Conservation (phyloP, 495 filamentous ascomycete species). For the Xylaria venustula region DNA sequence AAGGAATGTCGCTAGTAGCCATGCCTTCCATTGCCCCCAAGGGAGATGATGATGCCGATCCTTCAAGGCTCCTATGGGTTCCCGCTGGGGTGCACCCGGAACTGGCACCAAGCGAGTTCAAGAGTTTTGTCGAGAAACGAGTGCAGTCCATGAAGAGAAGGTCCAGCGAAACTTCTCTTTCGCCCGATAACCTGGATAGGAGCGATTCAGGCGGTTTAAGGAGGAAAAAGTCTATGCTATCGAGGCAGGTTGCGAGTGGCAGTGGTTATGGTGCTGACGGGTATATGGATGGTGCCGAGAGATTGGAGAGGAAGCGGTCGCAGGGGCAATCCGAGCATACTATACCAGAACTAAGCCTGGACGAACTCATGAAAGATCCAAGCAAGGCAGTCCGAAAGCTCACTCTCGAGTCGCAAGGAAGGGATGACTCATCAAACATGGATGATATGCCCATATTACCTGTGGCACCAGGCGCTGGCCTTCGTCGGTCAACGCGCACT, state of each 20-base stretch:
- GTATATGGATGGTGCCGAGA: constrained; percentile 86
- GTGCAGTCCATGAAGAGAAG: constrained; percentile 83
- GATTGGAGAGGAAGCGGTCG: constrained; percentile 74
- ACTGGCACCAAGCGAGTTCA: constrained; percentile 93
- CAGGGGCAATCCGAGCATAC: constrained; percentile 38
- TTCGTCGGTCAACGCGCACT: constrained; percentile 87
- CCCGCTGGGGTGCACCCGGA: constrained; percentile 93
- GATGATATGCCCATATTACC: constrained; percentile 90
- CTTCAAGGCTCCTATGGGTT: constrained; percentile 90
- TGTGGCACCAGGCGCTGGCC: constrained; percentile 67
- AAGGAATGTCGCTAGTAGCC: constrained; percentile 52
- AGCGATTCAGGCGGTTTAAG: constrained; percentile 64
- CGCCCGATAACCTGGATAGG: constrained; percentile 58
- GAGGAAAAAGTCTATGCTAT: constrained; percentile 95
- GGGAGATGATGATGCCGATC: constrained; percentile 79
- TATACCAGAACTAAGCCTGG: constrained; percentile 63
- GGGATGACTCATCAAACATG: constrained; percentile 44
- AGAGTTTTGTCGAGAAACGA: constrained; percentile 90
- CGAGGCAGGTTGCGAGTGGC: constrained; percentile 78
- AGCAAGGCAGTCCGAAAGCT: constrained; percentile 65
- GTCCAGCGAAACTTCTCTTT: constrained; percentile 71
- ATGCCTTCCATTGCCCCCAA: constrained; percentile 75
- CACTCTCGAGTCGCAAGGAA: constrained; percentile 46
- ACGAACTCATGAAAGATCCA: constrained; percentile 79
- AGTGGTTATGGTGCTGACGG: constrained; percentile 59